phyloP scores from a whole-genome alignment of 768 basidiomycete species.

The Fistulinella prunicolor region DNA sequence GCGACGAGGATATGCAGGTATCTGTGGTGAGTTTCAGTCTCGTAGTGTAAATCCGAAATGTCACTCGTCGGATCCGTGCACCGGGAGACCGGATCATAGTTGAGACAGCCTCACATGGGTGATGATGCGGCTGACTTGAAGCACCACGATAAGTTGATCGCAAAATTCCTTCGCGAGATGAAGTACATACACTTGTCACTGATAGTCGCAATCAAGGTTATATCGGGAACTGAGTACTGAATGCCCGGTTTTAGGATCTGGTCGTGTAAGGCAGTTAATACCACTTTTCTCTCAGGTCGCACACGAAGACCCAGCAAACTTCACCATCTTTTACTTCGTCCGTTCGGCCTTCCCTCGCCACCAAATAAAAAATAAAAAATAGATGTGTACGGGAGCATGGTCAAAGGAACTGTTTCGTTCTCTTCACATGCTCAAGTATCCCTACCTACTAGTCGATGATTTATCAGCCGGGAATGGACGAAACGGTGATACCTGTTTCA shows the following conservation, averaged over 20 bases:
- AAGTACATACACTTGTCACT: conserved; percentile 12
- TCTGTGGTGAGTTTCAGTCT: conserved; percentile 14
- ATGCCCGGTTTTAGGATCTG: background rate
- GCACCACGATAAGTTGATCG: background rate
- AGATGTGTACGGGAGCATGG: conserved; percentile 9
- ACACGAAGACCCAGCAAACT: background rate
- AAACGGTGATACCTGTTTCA: conserved; percentile 32
- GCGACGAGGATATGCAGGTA: conserved; percentile 22
- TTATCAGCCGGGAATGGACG: conserved; percentile 24
- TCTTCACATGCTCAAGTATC: conserved; percentile 25
- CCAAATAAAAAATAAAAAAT: conserved; percentile 2
- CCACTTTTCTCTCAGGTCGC: conserved; percentile 4
- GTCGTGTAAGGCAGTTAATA: background rate
- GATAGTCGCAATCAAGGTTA: conserved; percentile 6
- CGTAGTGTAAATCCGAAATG: conserved; percentile 17
- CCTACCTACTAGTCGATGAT: conserved; percentile 17
- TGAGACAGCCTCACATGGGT: conserved; percentile 17
- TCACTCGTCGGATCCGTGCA: conserved; percentile 3
- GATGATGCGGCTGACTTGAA: conserved; percentile 8
- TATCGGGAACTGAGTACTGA: conserved; percentile 1
- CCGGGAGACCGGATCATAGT: conserved; percentile 17
- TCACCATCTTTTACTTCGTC: background rate
- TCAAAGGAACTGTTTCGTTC: conserved; percentile 8
- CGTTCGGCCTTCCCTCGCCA: background rate
- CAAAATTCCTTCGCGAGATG: conserved; percentile 17